A percentile compares a stretch with the other conserved stretches of the same genome.
These are phyloP conservation scores for Albophoma yamanashiensis DNA, from an alignment of 2,329 filamentous ascomycete genomes.

Conservation along the genomic window DNA sequence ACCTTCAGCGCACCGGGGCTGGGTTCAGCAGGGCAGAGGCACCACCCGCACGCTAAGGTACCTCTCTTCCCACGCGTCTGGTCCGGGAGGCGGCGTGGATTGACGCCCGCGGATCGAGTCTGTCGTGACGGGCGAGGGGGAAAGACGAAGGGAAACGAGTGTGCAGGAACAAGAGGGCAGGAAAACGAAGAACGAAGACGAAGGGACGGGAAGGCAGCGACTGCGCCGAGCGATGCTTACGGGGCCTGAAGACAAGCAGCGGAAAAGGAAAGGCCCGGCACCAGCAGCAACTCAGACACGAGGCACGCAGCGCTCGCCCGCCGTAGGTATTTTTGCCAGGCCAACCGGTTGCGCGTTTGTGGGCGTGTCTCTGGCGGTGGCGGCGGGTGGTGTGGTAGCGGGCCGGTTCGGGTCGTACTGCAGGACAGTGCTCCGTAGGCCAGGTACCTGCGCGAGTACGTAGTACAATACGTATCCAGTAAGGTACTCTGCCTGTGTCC, in stretches of 20 bases:
- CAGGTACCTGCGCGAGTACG: no score
- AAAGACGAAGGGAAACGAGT: neutral
- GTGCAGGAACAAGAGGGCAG: neutral
- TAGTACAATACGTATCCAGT: no score
- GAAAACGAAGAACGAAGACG: neutral
- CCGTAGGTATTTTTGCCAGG: neutral
- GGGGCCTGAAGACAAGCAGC: neutral
- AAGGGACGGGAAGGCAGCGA: neutral
- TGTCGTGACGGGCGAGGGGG: neutral
- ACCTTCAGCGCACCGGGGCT: slow-evolving; percentile 1
- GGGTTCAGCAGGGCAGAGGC: neutral
- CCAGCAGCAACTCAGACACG: neutral
- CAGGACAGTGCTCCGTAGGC: neutral
- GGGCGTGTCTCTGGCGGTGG: neutral
- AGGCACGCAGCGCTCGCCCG: neutral
- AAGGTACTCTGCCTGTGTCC: no score
- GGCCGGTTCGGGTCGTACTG: neutral
- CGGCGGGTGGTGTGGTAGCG: neutral
- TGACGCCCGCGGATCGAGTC: neutral
- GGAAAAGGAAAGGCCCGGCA: neutral
- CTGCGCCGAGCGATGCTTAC: neutral
- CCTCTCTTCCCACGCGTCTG: neutral
- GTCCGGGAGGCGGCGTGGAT: neutral
- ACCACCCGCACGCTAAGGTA: neutral
- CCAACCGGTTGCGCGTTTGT: neutral